These are phyloP conservation scores for Sclerospora graminicola DNA, from an alignment of 352 stramenopile genomes.

Conservation along the genomic window DNA sequence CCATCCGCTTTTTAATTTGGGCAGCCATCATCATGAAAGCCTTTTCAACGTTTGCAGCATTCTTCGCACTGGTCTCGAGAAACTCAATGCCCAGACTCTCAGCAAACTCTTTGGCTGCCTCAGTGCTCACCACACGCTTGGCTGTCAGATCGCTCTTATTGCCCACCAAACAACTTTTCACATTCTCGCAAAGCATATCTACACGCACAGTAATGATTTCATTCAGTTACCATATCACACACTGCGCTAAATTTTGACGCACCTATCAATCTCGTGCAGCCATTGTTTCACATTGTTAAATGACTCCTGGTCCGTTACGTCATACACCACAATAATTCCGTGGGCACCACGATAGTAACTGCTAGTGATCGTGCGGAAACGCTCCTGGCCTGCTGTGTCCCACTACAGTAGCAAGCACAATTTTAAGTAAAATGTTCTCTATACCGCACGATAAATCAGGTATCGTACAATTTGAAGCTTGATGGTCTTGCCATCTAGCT, in stretches of 20 bases:
- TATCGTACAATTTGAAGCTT: slow-evolving; percentile 97
- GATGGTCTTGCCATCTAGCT: slow-evolving; percentile 99
- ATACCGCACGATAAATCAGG: neutral
- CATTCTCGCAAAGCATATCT: slow-evolving; percentile 95
- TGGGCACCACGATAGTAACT: slow-evolving; percentile 98
- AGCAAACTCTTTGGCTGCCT: slow-evolving; percentile 88
- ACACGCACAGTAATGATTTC: neutral
- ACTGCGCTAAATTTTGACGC: neutral
- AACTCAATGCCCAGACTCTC: slow-evolving; percentile 84
- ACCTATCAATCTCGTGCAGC: slow-evolving; percentile 90
- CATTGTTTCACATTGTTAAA: slow-evolving; percentile 98
- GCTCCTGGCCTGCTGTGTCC: slow-evolving; percentile 99
- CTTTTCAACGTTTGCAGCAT: slow-evolving; percentile 84
- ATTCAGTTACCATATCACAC: neutral
- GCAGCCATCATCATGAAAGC: slow-evolving; percentile 91
- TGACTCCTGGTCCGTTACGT: slow-evolving; percentile 96
- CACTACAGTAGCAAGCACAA: slow-evolving; percentile 52
- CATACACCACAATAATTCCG: slow-evolving; percentile 99
- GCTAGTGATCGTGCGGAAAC: slow-evolving; percentile 99
- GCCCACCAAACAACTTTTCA: slow-evolving; percentile 95
- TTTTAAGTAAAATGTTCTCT: slow-evolving; percentile 3
- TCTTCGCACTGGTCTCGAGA: slow-evolving; percentile 85
- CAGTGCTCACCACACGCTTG: slow-evolving; percentile 91
- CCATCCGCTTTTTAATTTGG: slow-evolving; percentile 89
- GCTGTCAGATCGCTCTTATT: slow-evolving; percentile 97